Conservation (phyloP, 495 filamentous ascomycete genomes). For the Annulohypoxylon nitens region DNA sequence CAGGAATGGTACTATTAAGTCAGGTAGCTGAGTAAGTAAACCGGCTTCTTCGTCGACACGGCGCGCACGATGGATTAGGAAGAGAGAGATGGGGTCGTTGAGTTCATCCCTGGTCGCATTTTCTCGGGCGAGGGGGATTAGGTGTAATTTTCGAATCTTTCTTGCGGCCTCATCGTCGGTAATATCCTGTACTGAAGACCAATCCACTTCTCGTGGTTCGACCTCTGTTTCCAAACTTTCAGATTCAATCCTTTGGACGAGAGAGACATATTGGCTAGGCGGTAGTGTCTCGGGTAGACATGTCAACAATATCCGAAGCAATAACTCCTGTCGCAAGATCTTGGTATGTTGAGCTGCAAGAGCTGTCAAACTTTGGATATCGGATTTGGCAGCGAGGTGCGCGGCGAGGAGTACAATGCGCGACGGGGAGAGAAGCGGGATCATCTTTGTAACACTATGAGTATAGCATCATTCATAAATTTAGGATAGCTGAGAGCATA, state of each 20-base stretch:
- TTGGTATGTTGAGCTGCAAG: conserved; percentile 70
- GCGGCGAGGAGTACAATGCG: conserved; percentile 74
- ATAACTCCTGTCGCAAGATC: conserved; percentile 72
- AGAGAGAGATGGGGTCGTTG: conserved; percentile 72
- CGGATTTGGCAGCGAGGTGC: conserved; percentile 66
- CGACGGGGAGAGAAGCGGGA: conserved; percentile 65
- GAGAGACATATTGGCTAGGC: conserved; percentile 71
- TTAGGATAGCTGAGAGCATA: not conserved
- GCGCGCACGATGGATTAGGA: conserved; percentile 81
- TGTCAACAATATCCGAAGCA: conserved; percentile 85
- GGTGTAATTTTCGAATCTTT: conserved; percentile 76
- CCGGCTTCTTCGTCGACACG: conserved; percentile 84
- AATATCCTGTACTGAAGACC: conserved; percentile 70
- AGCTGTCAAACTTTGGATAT: conserved; percentile 72
- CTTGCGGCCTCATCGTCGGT: conserved; percentile 74
- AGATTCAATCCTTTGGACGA: conserved; percentile 68
- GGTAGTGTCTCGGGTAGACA: conserved; percentile 83
- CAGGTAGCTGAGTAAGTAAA: conserved; percentile 77
- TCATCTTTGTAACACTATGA: conserved; percentile 51
- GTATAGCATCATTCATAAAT: conserved; percentile 28
- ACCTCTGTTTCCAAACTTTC: conserved; percentile 53
- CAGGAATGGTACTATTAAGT: conserved; percentile 81
- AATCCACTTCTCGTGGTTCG: conserved; percentile 63
- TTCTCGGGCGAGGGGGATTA: conserved; percentile 71
- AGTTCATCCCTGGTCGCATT: conserved; percentile 60